Conservation (phyloP, 164 flowering plant genomes). For the Nymphaea colorata region DNA sequence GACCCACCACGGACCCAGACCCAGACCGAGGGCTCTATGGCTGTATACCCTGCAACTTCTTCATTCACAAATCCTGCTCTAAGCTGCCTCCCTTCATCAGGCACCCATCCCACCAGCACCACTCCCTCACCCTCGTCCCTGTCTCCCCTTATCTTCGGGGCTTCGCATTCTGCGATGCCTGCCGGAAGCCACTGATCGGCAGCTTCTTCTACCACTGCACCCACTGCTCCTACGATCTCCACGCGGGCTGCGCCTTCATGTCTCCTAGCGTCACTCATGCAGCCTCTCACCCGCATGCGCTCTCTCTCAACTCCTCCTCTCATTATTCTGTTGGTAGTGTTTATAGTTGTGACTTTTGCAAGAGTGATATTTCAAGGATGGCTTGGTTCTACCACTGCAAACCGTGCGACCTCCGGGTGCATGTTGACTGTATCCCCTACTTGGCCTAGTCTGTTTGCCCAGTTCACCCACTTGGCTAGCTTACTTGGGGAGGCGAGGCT, state of each 20-base stretch:
- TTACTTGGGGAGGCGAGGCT: too few relatives aligned
- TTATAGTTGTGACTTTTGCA: background rate
- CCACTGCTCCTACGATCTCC: slow-evolving; percentile 22
- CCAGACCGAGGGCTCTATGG: background rate
- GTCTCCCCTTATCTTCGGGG: slow-evolving; percentile 25
- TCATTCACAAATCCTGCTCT: slow-evolving; percentile 15
- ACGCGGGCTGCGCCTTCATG: slow-evolving; percentile 22
- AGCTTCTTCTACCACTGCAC: slow-evolving; percentile 35
- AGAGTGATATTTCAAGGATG: background rate
- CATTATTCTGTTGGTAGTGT: too few relatives aligned
- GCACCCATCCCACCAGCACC: slow-evolving; percentile 21
- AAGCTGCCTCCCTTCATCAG: slow-evolving; percentile 9
- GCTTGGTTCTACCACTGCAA: background rate
- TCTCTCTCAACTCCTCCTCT: slow-evolving; percentile 16
- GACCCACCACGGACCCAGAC: background rate
- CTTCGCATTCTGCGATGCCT: slow-evolving; percentile 30
- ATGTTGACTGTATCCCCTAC: background rate
- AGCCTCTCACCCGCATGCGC: slow-evolving; percentile 21
- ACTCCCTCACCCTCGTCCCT: slow-evolving; percentile 22
- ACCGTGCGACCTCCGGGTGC: background rate
- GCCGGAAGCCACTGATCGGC: slow-evolving; percentile 17
- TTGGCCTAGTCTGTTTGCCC: background rate
- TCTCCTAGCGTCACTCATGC: slow-evolving; percentile 16
- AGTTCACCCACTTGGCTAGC: too few relatives aligned
- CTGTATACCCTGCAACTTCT: slow-evolving; percentile 16